These are phyloP conservation scores for Marvania coccoides DNA, from an alignment of 139 green algal species.

Conservation along the genomic window DNA sequence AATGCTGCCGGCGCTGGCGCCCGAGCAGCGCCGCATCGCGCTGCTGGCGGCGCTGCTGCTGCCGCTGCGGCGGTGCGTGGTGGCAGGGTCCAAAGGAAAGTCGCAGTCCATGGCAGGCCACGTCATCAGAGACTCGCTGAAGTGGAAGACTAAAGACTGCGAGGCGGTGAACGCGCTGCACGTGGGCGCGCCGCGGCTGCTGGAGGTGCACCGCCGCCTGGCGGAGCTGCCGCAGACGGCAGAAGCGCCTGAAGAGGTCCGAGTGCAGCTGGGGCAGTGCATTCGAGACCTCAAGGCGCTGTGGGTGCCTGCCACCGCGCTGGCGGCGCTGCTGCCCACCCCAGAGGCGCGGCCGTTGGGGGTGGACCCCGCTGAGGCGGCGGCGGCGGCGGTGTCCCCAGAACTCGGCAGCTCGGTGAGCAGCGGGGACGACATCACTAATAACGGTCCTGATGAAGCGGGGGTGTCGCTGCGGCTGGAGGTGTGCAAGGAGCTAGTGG, in stretches of 20 bases:
- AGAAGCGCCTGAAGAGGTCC: conserved; percentile 19
- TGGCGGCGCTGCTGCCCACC: conserved; percentile 34
- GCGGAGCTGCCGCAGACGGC: background rate
- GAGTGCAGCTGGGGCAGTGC: conserved; percentile 35
- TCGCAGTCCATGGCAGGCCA: conserved; percentile 9
- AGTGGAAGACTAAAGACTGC: conserved; percentile 61
- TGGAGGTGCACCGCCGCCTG: conserved; percentile 23
- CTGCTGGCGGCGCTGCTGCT: conserved; percentile 70
- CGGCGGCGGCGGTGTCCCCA: background rate
- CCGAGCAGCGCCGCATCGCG: conserved; percentile 50
- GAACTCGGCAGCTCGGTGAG: background rate
- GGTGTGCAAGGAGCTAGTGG: conserved; percentile 25
- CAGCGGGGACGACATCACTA: background rate
- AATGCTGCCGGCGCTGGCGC: background rate
- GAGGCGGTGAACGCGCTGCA: conserved; percentile 43
- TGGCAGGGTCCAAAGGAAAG: conserved; percentile 37
- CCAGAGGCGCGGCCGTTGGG: conserved; percentile 22
- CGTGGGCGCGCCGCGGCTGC: conserved; percentile 27
- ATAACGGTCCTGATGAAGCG: background rate
- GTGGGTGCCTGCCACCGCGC: conserved; percentile 36
- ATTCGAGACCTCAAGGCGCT: conserved; percentile 58
- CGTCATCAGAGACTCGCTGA: conserved; percentile 62
- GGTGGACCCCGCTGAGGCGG: conserved; percentile 4
- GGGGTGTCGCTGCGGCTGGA: background rate
- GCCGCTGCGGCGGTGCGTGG: conserved; percentile 43